Conservation (phyloP, 1,284 basidiomycete species). For the Moesziomyces sp. region DNA sequence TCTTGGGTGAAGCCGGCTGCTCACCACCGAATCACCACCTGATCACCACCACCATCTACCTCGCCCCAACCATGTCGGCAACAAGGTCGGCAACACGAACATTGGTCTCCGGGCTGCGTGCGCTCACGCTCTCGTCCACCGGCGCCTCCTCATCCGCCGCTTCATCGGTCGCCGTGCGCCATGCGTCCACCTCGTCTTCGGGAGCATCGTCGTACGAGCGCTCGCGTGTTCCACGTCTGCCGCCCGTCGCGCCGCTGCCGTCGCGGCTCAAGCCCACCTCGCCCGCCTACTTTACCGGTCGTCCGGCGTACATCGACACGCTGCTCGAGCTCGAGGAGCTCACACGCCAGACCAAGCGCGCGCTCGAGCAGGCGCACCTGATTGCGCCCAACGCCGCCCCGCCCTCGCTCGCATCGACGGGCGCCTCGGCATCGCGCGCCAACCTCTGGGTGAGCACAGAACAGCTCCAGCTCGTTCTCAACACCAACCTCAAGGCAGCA, state of each 20-base stretch:
- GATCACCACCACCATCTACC: background rate
- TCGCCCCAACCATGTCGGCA: background rate
- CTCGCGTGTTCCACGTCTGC: slow-evolving; percentile 20
- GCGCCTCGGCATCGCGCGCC: slow-evolving; percentile 3
- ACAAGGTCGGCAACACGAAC: slow-evolving; percentile 1
- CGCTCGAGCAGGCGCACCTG: slow-evolving; percentile 77
- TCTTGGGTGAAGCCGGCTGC: background rate
- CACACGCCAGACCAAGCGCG: slow-evolving; percentile 73
- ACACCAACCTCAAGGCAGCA: slow-evolving; percentile 76
- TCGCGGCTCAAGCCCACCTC: slow-evolving; percentile 70
- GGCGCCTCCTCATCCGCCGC: background rate
- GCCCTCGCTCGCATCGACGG: slow-evolving; percentile 53
- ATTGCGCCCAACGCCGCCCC: slow-evolving; percentile 80
- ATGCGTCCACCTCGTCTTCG: slow-evolving; percentile 19
- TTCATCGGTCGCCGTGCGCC: slow-evolving; percentile 1
- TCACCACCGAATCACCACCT: background rate
- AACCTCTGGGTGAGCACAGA: slow-evolving; percentile 75
- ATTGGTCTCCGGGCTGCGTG: slow-evolving; percentile 7
- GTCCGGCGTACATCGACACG: slow-evolving; percentile 80
- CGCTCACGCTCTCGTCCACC: slow-evolving; percentile 3
- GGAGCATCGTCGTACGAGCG: slow-evolving; percentile 12
- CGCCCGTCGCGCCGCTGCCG: slow-evolving; percentile 29
- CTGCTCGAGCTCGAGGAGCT: slow-evolving; percentile 77
- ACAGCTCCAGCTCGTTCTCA: slow-evolving; percentile 74
- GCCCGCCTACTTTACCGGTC: slow-evolving; percentile 87